These are phyloP conservation scores for Dacryopinax spathularia DNA, from an alignment of 768 basidiomycete species.

Conservation along the genomic window DNA sequence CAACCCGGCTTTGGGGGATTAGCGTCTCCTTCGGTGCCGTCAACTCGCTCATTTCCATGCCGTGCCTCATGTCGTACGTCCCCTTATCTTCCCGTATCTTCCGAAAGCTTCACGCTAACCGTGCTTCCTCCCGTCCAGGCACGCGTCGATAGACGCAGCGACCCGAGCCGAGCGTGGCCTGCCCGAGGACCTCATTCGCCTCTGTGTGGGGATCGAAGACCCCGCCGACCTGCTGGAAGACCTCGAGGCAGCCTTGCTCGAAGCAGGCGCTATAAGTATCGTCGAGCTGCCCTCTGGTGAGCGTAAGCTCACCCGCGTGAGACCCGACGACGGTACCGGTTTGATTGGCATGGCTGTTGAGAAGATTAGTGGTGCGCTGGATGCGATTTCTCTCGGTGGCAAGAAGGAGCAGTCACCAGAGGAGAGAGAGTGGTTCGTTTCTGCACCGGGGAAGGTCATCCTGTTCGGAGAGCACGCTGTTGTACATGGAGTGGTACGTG, in stretches of 20 bases:
- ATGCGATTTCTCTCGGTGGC: background rate
- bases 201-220: constrained; percentile 98
- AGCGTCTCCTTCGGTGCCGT: constrained; percentile 97
- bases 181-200: constrained; percentile 94
- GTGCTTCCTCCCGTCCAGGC: constrained; percentile 34
- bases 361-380: constrained; percentile 11
- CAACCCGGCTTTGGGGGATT: constrained; percentile 89
- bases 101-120: background rate
- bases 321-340: constrained; percentile 33
- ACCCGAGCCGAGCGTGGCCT: constrained; percentile 91
- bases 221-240: constrained; percentile 85
- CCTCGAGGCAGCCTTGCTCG: constrained; percentile 79
- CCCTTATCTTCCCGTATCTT: constrained; percentile 1
- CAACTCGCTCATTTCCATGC: constrained; percentile 97
- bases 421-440: constrained; percentile 51
- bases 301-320: constrained; percentile 36
- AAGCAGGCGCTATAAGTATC: constrained; percentile 67
- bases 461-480: constrained; percentile 98
- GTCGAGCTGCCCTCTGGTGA: constrained; percentile 11
- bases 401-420: background rate
- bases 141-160: constrained; percentile 93
- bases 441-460: constrained; percentile 95
- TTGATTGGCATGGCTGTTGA: constrained; percentile 11
- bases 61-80: constrained; percentile 97
- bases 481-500: constrained; percentile 84